These are phyloP conservation scores for Emergomyces orientalis DNA, from an alignment of 2,329 filamentous ascomycete species.

Conservation along the genomic window DNA sequence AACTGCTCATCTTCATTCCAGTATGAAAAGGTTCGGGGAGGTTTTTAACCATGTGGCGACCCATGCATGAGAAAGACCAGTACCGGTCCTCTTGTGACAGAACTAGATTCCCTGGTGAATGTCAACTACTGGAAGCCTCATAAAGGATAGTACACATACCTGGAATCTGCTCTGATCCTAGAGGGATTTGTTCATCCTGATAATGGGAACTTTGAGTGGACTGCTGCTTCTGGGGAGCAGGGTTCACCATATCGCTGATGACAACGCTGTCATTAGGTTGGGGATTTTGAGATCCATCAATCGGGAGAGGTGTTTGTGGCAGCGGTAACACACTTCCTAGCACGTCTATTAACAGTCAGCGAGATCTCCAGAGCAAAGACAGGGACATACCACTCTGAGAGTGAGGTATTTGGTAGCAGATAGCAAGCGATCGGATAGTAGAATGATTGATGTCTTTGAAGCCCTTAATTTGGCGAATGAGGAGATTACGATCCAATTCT, in stretches of 20 bases:
- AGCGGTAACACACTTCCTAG: background rate
- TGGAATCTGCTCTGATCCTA: background rate
- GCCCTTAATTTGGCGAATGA: background rate
- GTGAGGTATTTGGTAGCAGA: background rate
- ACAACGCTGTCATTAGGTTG: background rate
- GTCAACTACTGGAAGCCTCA: constrained; percentile 1
- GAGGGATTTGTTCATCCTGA: background rate
- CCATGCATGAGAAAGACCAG: background rate
- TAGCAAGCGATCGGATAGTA: background rate
- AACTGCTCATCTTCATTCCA: constrained; percentile 1
- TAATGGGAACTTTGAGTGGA: background rate
- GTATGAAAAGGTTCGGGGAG: background rate
- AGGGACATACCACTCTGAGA: background rate
- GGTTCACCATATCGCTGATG: background rate
- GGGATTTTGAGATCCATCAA: background rate
- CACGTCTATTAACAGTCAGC: constrained; percentile 1
- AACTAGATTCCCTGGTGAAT: constrained; percentile 1
- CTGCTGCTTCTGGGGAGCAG: background rate
- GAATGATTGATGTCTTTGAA: background rate
- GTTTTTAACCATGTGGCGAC: background rate
- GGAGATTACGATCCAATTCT: background rate
- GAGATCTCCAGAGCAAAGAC: background rate
- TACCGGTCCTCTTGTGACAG: background rate
- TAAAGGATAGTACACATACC: background rate
- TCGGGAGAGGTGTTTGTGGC: background rate